Evolutionary conservation across 345 rosid species (phyloP).

Genomic region (Eutrema heterophyllum): DNA sequence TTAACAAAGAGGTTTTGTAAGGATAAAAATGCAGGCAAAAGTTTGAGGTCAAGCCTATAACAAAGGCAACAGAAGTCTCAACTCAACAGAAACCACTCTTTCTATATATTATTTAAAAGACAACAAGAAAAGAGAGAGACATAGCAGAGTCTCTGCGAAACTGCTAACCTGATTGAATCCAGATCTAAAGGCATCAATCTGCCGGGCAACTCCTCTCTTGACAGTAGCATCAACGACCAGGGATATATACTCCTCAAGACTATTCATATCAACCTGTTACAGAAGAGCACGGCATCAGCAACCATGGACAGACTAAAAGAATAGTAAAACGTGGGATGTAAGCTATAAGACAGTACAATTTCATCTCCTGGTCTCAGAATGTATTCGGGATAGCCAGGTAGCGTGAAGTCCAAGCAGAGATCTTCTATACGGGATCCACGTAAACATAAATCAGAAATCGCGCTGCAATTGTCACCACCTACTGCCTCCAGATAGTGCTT

Average conservation of each 20-base stretch:
- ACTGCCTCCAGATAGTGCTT: constrained; percentile 63
- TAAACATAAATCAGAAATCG: constrained; percentile 43
- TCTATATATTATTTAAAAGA: neutral
- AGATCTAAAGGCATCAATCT: constrained; percentile 86
- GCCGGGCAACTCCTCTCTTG: constrained; percentile 71
- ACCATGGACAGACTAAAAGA: constrained; percentile 1
- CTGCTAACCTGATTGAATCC: constrained; percentile 88
- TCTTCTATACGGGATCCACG: constrained; percentile 70
- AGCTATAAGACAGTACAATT: constrained; percentile 41
- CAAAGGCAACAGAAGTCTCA: neutral
- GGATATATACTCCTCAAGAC: constrained; percentile 82
- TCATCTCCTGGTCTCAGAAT: constrained; percentile 76
- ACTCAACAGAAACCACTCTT: neutral
- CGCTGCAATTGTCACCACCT: constrained; percentile 34
- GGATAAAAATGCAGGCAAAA: neutral
- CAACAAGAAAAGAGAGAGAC: neutral
- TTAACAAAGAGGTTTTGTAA: neutral
- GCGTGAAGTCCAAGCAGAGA: constrained; percentile 85
- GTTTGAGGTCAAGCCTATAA: neutral
- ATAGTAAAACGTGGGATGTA: neutral
- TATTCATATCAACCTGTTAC: constrained; percentile 68
- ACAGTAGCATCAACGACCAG: constrained; percentile 91
- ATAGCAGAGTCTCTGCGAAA: neutral
- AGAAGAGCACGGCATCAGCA: constrained; percentile 5
- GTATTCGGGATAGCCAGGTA: constrained; percentile 95